Percentiles rank a stretch among this genome's conserved stretches.
Evolutionary conservation across 2,329 filamentous ascomycete species (phyloP).

Genomic region (Calonectria pseudoreteaudii): DNA sequence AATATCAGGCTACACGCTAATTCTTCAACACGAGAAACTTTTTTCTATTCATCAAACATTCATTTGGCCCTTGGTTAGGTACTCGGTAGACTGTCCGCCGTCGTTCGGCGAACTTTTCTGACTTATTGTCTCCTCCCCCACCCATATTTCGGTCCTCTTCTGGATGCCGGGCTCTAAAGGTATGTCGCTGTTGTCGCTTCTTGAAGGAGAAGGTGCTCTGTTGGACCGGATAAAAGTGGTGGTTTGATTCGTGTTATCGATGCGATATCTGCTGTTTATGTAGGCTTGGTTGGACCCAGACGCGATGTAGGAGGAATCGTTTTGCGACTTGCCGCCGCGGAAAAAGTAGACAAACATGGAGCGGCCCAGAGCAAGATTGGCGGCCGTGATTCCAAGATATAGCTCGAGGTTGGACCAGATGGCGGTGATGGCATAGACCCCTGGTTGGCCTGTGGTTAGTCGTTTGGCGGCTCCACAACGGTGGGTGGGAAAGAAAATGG

Average conservation of each 20-base stretch:
- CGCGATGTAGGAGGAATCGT: conserved; percentile 23
- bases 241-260: conserved; percentile 5
- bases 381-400: conserved; percentile 52
- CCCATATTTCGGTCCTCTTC: conserved; percentile 22
- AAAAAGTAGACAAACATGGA: conserved; percentile 35
- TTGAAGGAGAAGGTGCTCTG: conserved; percentile 13
- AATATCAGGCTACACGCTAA: background rate
- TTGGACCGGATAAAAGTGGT: conserved; percentile 18
- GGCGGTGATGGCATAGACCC: conserved; percentile 48
- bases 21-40: background rate
- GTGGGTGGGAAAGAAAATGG: background rate
- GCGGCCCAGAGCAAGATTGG: conserved; percentile 41
- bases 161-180: conserved; percentile 29
- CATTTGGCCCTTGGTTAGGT: background rate
- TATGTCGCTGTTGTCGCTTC: conserved; percentile 34
- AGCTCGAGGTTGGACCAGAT: conserved; percentile 54
- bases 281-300: conserved; percentile 22
- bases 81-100: background rate
- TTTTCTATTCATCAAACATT: background rate
- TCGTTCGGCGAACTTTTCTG: background rate
- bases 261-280: conserved; percentile 24
- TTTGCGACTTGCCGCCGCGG: background rate
- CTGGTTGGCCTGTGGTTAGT: conserved; percentile 25
- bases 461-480: no score
- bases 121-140: conserved; percentile 2